A percentile compares a stretch with the other conserved stretches of the same genome.
These are phyloP conservation scores for Russula vinacea DNA, from an alignment of 768 basidiomycete genomes.

Conservation along the genomic window DNA sequence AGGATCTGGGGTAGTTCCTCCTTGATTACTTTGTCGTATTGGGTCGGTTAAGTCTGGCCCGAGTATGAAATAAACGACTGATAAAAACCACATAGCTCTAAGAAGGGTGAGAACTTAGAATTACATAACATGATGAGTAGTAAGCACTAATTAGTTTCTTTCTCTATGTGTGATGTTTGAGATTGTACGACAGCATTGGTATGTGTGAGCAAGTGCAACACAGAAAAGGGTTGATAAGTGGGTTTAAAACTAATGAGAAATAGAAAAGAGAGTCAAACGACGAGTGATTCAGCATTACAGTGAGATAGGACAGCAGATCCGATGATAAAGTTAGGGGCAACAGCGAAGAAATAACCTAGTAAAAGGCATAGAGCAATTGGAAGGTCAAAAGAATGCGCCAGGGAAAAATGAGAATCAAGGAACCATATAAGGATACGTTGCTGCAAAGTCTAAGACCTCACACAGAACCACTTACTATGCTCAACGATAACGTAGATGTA, in stretches of 20 bases:
- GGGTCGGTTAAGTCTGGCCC: not conserved
- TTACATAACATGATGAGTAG: conserved; percentile 21
- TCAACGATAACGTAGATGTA: conserved; percentile 29
- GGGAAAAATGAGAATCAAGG: not conserved
- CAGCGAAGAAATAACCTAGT: not conserved
- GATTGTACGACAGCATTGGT: not conserved
- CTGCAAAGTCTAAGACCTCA: not conserved
- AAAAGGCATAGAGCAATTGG: not conserved
- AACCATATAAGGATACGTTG: not conserved
- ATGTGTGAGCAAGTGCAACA: conserved; percentile 1
- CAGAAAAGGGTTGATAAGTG: too few species aligned
- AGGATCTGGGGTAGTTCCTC: conserved; percentile 62
- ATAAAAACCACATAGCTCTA: too few species aligned
- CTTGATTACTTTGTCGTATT: conserved; percentile 54
- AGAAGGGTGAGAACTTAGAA: conserved; percentile 5
- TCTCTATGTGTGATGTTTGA: conserved; percentile 8
- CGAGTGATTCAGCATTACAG: conserved; percentile 24
- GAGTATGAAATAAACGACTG: too few species aligned
- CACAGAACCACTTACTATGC: conserved; percentile 26
- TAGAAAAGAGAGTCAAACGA: not conserved
- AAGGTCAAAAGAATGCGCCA: not conserved
- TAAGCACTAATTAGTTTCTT: conserved; percentile 10
- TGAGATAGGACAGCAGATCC: conserved; percentile 12
- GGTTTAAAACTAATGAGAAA: too few species aligned
- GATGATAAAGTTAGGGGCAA: not conserved